phyloP scores from a whole-genome alignment of 768 basidiomycete species.

The Auriscalpium vulgare region DNA sequence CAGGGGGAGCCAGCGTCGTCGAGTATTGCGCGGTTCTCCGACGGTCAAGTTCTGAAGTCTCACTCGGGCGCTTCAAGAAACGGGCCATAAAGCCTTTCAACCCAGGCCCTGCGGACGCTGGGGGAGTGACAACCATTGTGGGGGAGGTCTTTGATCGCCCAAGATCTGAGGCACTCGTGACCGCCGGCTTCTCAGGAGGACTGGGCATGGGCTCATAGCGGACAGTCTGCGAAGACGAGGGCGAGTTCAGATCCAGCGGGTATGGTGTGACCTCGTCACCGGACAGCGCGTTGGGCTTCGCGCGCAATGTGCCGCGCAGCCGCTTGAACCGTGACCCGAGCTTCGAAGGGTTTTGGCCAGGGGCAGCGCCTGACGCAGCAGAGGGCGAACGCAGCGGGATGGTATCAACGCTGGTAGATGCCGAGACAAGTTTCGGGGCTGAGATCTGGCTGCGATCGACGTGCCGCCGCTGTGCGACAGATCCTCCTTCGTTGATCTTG shows the following conservation, averaged over 20 bases:
- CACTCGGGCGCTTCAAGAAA: constrained; percentile 42
- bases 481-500: constrained; percentile 18
- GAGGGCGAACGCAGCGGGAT: constrained; percentile 22
- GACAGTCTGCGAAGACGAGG: constrained; percentile 28
- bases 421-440: constrained; percentile 31
- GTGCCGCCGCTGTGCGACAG: constrained; percentile 18
- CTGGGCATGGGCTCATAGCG: constrained; percentile 28
- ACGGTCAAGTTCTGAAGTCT: constrained; percentile 21
- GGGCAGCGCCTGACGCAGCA: constrained; percentile 14
- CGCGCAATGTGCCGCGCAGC: constrained; percentile 59
- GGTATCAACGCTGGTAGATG: constrained; percentile 30
- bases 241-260: constrained; percentile 36
- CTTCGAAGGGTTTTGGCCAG: constrained; percentile 32
- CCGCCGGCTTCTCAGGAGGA: constrained; percentile 27
- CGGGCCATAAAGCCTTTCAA: constrained; percentile 77
- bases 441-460: constrained; percentile 32
- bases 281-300: constrained; percentile 36
- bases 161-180: constrained; percentile 43
- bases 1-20: constrained; percentile 2
- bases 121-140: constrained; percentile 44
- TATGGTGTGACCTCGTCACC: constrained; percentile 45
- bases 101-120: constrained; percentile 65
- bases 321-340: constrained; percentile 70
- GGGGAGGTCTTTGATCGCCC: constrained; percentile 40
- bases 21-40: constrained; percentile 12